Percentiles rank a stretch among this genome's conserved stretches.
phyloP scores from a whole-genome alignment of 768 basidiomycete species.

The Auriscalpium vulgare region DNA sequence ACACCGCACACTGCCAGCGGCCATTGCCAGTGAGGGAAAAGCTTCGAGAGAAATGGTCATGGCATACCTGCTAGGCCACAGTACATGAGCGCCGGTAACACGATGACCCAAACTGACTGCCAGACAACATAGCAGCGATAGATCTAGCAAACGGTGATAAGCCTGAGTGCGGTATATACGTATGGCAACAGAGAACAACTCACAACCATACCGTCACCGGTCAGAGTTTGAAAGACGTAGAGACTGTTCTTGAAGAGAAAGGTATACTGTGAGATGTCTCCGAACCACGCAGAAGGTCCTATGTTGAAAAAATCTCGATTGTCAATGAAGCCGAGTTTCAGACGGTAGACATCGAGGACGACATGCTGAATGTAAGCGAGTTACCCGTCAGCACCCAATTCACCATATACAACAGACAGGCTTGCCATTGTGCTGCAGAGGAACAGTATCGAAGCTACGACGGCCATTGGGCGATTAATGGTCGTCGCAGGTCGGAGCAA shows the following conservation, averaged over 20 bases:
- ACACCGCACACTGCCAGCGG: slow-evolving; percentile 2
- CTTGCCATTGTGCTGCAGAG: slow-evolving; percentile 3
- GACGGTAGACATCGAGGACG: neutral
- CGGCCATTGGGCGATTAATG: slow-evolving; percentile 1
- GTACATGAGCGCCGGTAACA: slow-evolving; percentile 17
- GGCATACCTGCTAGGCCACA: slow-evolving; percentile 7
- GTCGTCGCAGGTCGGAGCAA: neutral
- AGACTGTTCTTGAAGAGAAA: slow-evolving; percentile 22
- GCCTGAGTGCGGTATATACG: neutral
- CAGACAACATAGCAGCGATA: slow-evolving; percentile 23
- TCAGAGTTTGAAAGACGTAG: slow-evolving; percentile 20
- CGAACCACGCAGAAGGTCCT: slow-evolving; percentile 20
- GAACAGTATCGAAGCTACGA: neutral
- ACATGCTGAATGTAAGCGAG: neutral
- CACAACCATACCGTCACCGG: slow-evolving; percentile 25
- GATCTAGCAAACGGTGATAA: slow-evolving; percentile 11
- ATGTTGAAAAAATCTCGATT: slow-evolving; percentile 15
- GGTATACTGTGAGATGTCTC: slow-evolving; percentile 19
- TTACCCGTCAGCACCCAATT: too few species aligned
- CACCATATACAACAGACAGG: neutral
- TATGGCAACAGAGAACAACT: neutral
- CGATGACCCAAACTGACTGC: slow-evolving; percentile 16
- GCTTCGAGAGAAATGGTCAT: neutral
- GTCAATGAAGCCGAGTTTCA: slow-evolving; percentile 19
- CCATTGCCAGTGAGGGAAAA: slow-evolving; percentile 9